These are phyloP conservation scores for Termitomyces sp. DNA, from an alignment of 768 basidiomycete species.

Conservation along the genomic window DNA sequence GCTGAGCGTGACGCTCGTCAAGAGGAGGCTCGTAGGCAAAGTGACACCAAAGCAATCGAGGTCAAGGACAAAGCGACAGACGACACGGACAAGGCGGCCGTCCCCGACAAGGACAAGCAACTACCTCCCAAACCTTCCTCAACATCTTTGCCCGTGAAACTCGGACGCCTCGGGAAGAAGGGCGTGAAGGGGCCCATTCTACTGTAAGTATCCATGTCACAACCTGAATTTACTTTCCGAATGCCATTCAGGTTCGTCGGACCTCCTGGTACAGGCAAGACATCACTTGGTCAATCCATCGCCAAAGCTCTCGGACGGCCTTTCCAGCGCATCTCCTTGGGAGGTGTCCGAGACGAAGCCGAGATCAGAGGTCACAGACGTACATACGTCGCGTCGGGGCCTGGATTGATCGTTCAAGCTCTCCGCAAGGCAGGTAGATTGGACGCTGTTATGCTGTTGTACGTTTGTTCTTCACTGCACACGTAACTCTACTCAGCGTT, in stretches of 20 bases:
- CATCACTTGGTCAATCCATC: conserved; percentile 84
- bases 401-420: conserved; percentile 82
- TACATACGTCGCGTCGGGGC: conserved; percentile 90
- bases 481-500: conserved; percentile 3
- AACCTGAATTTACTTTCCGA: conserved; percentile 1
- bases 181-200: conserved; percentile 68
- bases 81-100: conserved; percentile 21
- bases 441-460: conserved; percentile 77
- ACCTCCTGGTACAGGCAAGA: conserved; percentile 90
- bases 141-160: conserved; percentile 6
- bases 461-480: conserved; percentile 11
- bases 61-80: conserved; percentile 16
- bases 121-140: conserved; percentile 13
- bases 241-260: conserved; percentile 66
- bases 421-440: conserved; percentile 75
- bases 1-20: conserved; percentile 29
- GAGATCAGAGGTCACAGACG: conserved; percentile 47
- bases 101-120: conserved; percentile 15
- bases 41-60: conserved; percentile 15
- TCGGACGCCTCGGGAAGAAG: conserved; percentile 25
- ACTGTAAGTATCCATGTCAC: conserved; percentile 31
- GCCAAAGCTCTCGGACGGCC: conserved; percentile 79
- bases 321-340: conserved; percentile 89
- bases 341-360: conserved; percentile 92
- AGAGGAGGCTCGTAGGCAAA: conserved; percentile 21